Evolutionary conservation across 2,329 filamentous ascomycete species (phyloP).

Genomic region (Calonectria fujianensis): DNA sequence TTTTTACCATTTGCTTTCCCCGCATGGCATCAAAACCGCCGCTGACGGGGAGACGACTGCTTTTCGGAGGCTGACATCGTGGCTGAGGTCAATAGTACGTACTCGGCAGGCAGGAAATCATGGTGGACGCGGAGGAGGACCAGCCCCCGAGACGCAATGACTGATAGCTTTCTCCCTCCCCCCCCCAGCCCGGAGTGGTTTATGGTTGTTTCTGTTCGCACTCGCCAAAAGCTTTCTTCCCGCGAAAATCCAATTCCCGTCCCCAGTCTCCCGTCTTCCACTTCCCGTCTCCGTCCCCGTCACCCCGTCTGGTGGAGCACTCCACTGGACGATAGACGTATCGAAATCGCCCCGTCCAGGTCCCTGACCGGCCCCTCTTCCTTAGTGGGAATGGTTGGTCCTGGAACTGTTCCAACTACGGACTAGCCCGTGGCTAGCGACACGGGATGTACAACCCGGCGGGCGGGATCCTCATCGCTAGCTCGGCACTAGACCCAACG

Average conservation of each 20-base stretch:
- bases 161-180: background rate
- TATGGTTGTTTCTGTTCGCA: slow-evolving; percentile 22
- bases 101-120: background rate
- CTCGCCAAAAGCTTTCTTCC: slow-evolving; percentile 11
- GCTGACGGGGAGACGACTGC: slow-evolving; percentile 28
- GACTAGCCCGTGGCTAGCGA: slow-evolving; percentile 44
- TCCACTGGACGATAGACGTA: slow-evolving; percentile 22
- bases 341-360: slow-evolving; percentile 26
- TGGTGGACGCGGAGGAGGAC: slow-evolving; percentile 13
- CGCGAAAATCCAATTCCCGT: slow-evolving; percentile 17
- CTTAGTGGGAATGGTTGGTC: slow-evolving; percentile 36
- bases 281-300: slow-evolving; percentile 33
- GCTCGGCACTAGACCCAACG: slow-evolving; percentile 38
- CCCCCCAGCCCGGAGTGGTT: background rate
- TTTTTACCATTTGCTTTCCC: slow-evolving; percentile 27
- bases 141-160: background rate
- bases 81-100: slow-evolving; percentile 26
- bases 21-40: slow-evolving; percentile 23
- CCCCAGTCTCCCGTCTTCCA: slow-evolving; percentile 37
- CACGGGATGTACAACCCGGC: slow-evolving; percentile 54
- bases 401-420: slow-evolving; percentile 22
- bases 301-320: slow-evolving; percentile 29
- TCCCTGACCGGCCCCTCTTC: slow-evolving; percentile 41
- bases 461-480: slow-evolving; percentile 48
- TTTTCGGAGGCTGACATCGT: slow-evolving; percentile 34